Percentiles rank a stretch among this genome's conserved stretches.
These are phyloP conservation scores for barley (Hordeum vulgare) DNA, from an alignment of 176 grass and related monocot species.

Conservation along the genomic window MorexV3_pseudomolecules_assembly NC_058522.1:561420929-561421428, in stretches of 20 bases:
- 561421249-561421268: too few relatives aligned
- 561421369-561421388: background rate
- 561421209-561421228: background rate
- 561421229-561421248: background rate
- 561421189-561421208: background rate
- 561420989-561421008: background rate
- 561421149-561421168: background rate
- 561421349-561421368: background rate
- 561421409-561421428: background rate
- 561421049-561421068: background rate
- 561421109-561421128: background rate
- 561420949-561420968: too few relatives aligned
- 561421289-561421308: background rate
- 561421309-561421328: conserved; percentile 10
- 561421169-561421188: background rate
- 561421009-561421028: background rate
- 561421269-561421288: background rate
- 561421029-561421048: background rate
- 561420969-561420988: background rate
- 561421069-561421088: background rate
- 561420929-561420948: background rate
- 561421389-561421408: background rate
- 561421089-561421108: background rate
- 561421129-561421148: background rate
- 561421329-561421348: conserved; percentile 6